Base-by-base conservation (phyloP, 2,329 filamentous ascomycete genomes). In the Botrytis deweyae region DNA sequence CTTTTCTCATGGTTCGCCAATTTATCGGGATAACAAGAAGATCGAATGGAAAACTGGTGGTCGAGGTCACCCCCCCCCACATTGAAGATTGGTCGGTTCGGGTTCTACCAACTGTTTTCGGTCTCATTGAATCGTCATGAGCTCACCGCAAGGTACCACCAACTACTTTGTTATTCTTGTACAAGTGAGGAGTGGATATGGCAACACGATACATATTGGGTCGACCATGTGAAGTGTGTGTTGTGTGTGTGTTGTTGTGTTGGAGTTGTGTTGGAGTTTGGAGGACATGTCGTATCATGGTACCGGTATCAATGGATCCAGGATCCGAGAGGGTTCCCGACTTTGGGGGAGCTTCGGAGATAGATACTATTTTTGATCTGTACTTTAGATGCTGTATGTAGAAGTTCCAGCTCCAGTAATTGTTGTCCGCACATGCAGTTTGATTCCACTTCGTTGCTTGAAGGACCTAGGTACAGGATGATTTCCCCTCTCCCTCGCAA, bases 391-490 rank as follows among this genome's bases (percentile, higher is more conserved):
- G 29, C 65, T 55, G 46, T 68, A 68, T 55, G 46, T 40, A 42
- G 46, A 66, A 33, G 20, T 72, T 72, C 49, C 29, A 66, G 49
- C 70, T 58, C 62, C 70, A 72, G 70, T 72, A 58, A 59, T 55
- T 55, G 55, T 70, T 66, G 62, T 49, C 61, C 63, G 62, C 44
- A 55, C 70, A 72, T 72, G 63, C 61, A 40, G 42, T 67, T 44
- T 58, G 62, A 72, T 72, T 49, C 66, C 66, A 69, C 66, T 69
- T 59, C 36, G 66, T 20, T 38, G 52, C 52, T 69, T 59, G 42
- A 42, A 42, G 65, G 58, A 40, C 49, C 65, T 55, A 68, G 22
- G 16, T 38, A 55, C 65, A 67, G 38, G 62, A 22, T 40, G 22
- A 16, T n/a, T 40, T 38, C 61, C 44, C 25, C 59, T n/a, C 59